Conservation (phyloP, 78 protist species). For the Chrysochromulina tobinii region DNA sequence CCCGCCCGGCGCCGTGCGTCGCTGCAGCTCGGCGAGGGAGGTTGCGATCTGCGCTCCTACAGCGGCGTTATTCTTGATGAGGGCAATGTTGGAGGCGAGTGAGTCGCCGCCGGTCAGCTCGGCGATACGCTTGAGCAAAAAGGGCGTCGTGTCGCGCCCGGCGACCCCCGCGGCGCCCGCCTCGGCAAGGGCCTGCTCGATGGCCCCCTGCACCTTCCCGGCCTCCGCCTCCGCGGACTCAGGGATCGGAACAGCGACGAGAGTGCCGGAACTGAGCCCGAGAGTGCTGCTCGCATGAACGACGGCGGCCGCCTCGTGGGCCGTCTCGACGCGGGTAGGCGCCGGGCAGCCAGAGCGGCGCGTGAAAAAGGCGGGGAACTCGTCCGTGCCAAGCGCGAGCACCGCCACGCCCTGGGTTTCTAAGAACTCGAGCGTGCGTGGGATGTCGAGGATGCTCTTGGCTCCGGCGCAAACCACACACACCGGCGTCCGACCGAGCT, state of each 20-base stretch:
- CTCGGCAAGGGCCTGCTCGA: conserved; percentile 58
- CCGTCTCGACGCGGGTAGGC: not conserved
- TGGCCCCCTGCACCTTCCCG: conserved; percentile 52
- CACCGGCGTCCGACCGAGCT: conserved; percentile 88
- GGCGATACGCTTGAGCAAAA: conserved; percentile 56
- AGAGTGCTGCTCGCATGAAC: not conserved
- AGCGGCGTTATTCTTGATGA: conserved; percentile 85
- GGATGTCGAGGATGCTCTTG: conserved; percentile 96
- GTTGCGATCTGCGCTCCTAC: conserved; percentile 81
- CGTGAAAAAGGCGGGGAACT: conserved; percentile 90
- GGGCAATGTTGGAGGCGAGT: conserved; percentile 75
- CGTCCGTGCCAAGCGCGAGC: conserved; percentile 25
- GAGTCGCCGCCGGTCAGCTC: conserved; percentile 73
- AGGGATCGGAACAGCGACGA: conserved; percentile 76
- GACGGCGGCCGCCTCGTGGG: not conserved
- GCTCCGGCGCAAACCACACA: conserved; percentile 96
- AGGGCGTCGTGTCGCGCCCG: conserved; percentile 92
- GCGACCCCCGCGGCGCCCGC: conserved; percentile 20
- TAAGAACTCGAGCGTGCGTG: conserved; percentile 29
- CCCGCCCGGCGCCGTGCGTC: not conserved
- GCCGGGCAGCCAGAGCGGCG: conserved; percentile 33
- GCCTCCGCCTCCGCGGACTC: conserved; percentile 49
- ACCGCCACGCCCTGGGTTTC: conserved; percentile 85
- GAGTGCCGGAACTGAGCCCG: not conserved
- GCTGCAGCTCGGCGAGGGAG: not conserved